Evolutionary conservation across 306 rosid genomes (phyloP), one percentile per base, ranked within the genome.

Genomic region (Delonix regia): DNA sequence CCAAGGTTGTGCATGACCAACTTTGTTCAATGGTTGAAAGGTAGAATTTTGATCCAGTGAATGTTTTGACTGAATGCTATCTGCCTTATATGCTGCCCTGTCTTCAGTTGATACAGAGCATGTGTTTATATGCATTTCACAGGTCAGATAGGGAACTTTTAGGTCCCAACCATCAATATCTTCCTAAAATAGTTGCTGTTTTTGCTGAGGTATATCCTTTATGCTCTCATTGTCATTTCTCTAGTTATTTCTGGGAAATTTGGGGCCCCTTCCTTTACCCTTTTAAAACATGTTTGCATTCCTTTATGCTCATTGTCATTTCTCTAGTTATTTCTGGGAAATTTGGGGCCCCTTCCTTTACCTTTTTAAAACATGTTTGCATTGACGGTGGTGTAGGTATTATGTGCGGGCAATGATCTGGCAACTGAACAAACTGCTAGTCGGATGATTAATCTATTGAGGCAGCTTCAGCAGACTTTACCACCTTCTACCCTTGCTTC

Each of bases 401-500:
- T 96, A 66, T 96, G 98, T 33, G 94, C 93, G 48, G 97, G 99
- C 36, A 96, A 80, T 77, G 93, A 91, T 74, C 69, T 96, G 47
- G 98, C 98, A 27, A 96, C 93, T 5, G 97, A 96, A 83, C 94
- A 96, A 86, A 96, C 98, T 7, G 76, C 83, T 1, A 79, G 94
- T 85, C 81, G 98, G 77, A 96, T 96, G 96, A 80, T 93, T 56
- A 96, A 83, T 89, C 78, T 96, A 66, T 83, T 96, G 70, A 87
- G 85, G 89, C 99, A 93, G 81, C 95, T 96, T 83, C 98, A 91
- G 87, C 98, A 89, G 78, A 96, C 95, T 34, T 77, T 96, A 52
- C 99, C 99, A 2, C 97, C 99, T 13, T 81, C 93, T n/a, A 91
- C 99, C 69, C 88, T 96, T 77, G 98, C 98, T 39, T 93, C 98